Conservation (phyloP, 139 green algal species). For the Chlamydomonas sp. region DNA sequence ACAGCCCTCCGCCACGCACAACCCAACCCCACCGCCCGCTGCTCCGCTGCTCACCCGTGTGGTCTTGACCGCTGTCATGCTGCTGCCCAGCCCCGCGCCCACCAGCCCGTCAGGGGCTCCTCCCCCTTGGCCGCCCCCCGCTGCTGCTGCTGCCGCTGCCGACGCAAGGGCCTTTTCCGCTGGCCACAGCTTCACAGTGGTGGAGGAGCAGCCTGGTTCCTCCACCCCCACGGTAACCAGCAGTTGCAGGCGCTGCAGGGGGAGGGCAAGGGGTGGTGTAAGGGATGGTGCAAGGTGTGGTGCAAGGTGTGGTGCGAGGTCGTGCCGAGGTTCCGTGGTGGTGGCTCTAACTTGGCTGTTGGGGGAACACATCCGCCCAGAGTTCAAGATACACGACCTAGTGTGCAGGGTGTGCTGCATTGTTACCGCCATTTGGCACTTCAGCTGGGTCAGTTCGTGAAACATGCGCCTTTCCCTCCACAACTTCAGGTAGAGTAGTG, state of each 20-base stretch:
- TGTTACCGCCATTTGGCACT: neutral
- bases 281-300: neutral
- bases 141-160: neutral
- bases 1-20: neutral
- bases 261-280: neutral
- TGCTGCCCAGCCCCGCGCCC: neutral
- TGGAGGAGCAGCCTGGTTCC: slow-evolving; percentile 62
- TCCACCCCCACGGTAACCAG: slow-evolving; percentile 63
- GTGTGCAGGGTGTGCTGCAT: neutral
- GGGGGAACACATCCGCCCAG: too few species aligned
- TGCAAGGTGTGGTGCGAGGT: neutral
- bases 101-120: neutral
- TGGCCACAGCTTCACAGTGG: slow-evolving; percentile 70
- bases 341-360: neutral
- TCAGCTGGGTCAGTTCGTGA: neutral
- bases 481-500: neutral
- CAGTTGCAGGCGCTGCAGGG: slow-evolving; percentile 36
- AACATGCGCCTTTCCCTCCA: neutral
- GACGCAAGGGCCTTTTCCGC: slow-evolving; percentile 24
- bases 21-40: neutral
- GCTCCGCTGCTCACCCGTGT: too few species aligned
- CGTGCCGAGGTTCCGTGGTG: neutral
- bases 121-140: slow-evolving; percentile 9
- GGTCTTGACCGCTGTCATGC: slow-evolving; percentile 1
- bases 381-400: too few species aligned